phyloP scores from a whole-genome alignment of 768 basidiomycete genomes.

The Phallus indusiatus region DNA sequence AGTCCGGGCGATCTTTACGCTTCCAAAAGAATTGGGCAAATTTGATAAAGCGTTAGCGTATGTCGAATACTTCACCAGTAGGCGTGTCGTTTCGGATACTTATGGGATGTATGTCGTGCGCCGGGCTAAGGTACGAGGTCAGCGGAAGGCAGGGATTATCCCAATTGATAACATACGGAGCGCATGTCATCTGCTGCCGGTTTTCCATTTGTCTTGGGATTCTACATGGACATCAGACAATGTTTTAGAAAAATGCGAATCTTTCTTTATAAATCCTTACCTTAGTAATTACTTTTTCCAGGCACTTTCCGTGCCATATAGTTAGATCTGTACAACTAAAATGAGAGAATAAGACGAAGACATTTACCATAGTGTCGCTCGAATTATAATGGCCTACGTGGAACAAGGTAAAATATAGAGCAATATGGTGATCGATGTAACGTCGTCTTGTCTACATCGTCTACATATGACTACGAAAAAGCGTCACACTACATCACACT shows the following conservation, averaged over 20 bases:
- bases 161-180: constrained; percentile 10
- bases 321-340: too few relatives aligned
- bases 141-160: constrained; percentile 14
- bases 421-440: too few relatives aligned
- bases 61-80: constrained; percentile 19
- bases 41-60: constrained; percentile 16
- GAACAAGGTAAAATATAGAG: too few relatives aligned
- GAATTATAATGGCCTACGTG: too few relatives aligned
- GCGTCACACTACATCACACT: too few relatives aligned
- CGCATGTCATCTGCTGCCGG: constrained; percentile 16
- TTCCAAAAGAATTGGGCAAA: constrained; percentile 7
- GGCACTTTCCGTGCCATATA: too few relatives aligned
- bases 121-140: constrained; percentile 14
- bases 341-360: too few relatives aligned
- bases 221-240: constrained; percentile 14
- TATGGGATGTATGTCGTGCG: constrained; percentile 16
- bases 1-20: constrained; percentile 11
- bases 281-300: neutral
- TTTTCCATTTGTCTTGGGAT: constrained; percentile 9
- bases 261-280: neutral
- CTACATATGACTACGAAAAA: too few relatives aligned
- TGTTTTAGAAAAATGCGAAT: constrained; percentile 13
- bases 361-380: too few relatives aligned
- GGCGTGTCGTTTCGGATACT: neutral
- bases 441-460: too few relatives aligned